These are phyloP conservation scores for Salix udensis DNA, from an alignment of 345 rosid species.

Conservation along the genomic window DNA sequence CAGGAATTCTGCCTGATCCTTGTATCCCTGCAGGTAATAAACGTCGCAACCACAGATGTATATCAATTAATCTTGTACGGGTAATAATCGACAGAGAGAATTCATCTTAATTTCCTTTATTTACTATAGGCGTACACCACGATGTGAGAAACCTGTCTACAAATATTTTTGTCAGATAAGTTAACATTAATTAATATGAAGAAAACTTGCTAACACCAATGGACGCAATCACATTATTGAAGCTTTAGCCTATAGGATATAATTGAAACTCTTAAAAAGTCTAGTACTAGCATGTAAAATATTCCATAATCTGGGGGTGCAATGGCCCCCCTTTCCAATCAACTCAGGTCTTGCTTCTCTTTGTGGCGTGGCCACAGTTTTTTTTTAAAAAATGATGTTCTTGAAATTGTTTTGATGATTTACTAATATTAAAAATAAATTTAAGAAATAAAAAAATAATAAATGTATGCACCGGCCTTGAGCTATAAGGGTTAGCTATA, in stretches of 20 bases:
- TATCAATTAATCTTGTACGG: background rate
- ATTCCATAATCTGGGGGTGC: too few relatives aligned
- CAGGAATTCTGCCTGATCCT: constrained; percentile 48
- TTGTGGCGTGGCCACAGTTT: too few relatives aligned
- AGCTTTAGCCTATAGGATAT: too few relatives aligned
- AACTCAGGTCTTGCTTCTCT: too few relatives aligned
- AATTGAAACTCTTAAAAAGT: too few relatives aligned
- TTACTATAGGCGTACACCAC: background rate
- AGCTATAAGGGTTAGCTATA: background rate
- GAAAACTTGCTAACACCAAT: background rate
- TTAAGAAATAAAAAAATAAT: too few relatives aligned
- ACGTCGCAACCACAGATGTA: background rate
- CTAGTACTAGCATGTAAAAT: too few relatives aligned
- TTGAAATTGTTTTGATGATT: too few relatives aligned
- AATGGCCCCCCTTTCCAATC: too few relatives aligned
- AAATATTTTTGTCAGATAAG: background rate
- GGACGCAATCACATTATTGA: background rate
- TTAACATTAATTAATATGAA: background rate
- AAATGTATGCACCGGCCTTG: too few relatives aligned
- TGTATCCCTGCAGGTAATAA: constrained; percentile 46
- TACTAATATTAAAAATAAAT: too few relatives aligned
- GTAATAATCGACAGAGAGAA: background rate
- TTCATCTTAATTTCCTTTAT: background rate
- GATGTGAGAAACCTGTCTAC: background rate
- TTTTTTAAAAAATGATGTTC: too few relatives aligned